Evolutionary conservation across 805 yeast species (phyloP).

Genomic region (Ogataea nakhonphanomensis): DNA sequence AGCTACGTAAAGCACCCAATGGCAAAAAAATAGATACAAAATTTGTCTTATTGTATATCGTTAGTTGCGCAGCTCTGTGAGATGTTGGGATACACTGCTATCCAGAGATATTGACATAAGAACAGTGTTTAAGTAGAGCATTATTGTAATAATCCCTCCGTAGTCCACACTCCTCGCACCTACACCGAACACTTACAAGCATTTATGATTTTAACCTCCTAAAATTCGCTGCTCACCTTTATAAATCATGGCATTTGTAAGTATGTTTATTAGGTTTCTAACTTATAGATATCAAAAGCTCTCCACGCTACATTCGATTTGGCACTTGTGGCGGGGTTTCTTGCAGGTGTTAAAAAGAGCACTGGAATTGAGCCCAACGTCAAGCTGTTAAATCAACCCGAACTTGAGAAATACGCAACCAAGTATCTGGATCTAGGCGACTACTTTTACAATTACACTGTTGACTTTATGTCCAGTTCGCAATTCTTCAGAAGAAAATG

Average conservation of each 20-base stretch:
- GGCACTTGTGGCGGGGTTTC: conserved; percentile 58
- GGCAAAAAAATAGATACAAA: neutral
- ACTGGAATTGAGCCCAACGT: conserved; percentile 65
- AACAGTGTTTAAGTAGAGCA: too few relatives aligned
- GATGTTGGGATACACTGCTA: too few relatives aligned
- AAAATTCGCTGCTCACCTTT: neutral
- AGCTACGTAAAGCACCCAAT: too few relatives aligned
- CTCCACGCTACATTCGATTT: conserved; percentile 59
- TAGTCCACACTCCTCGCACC: too few relatives aligned
- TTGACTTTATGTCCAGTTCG: conserved; percentile 67
- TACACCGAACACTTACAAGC: too few relatives aligned
- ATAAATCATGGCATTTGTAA: conserved; percentile 11
- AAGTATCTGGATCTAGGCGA: conserved; percentile 87
- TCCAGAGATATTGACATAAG: too few relatives aligned
- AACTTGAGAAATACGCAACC: conserved; percentile 47
- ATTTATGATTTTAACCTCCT: too few relatives aligned
- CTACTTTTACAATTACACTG: conserved; percentile 66
- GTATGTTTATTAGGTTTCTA: conserved; percentile 1
- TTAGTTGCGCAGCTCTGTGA: too few relatives aligned
- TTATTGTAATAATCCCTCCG: too few relatives aligned
- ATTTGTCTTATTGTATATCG: neutral
- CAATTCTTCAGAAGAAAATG: conserved; percentile 64
- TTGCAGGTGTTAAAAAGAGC: conserved; percentile 70
- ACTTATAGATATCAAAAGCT: conserved; percentile 40
- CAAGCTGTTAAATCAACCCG: conserved; percentile 43